phyloP scores from a whole-genome alignment of 495 filamentous ascomycete species.

The Tuber aestivum region DNA sequence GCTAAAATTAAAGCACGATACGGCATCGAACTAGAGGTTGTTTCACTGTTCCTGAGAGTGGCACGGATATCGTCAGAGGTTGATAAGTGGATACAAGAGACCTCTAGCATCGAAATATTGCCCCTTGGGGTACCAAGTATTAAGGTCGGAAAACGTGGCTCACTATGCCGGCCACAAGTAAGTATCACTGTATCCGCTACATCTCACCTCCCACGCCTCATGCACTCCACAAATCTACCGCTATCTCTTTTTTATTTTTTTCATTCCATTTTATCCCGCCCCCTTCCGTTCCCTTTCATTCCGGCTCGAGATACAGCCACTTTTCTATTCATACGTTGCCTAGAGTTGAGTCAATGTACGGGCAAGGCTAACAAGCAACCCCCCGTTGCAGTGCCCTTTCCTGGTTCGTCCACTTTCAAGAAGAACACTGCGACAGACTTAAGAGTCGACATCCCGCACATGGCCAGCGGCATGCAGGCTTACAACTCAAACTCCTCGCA shows the following conservation, averaged over 20 bases:
- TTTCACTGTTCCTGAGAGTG: constrained; percentile 17
- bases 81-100: constrained; percentile 16
- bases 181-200: constrained; percentile 38
- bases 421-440: constrained; percentile 37
- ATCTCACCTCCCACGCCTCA: constrained; percentile 13
- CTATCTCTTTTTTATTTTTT: constrained; percentile 20
- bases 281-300: constrained; percentile 13
- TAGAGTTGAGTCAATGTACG: constrained; percentile 28
- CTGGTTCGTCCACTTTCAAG: constrained; percentile 36
- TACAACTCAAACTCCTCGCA: constrained; percentile 38
- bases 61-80: constrained; percentile 19
- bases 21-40: constrained; percentile 16
- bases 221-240: constrained; percentile 28
- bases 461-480: constrained; percentile 40
- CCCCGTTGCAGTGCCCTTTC: constrained; percentile 31
- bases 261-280: constrained; percentile 20
- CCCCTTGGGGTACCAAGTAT: constrained; percentile 35
- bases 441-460: constrained; percentile 42
- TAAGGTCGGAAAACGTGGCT: constrained; percentile 34
- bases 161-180: constrained; percentile 44
- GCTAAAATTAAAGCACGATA: constrained; percentile 12
- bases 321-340: constrained; percentile 20
- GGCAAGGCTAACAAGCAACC: constrained; percentile 34
- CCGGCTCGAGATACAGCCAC: neutral
- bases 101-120: constrained; percentile 24